Evolutionary conservation across 129 eudicot genomes (phyloP).

Genomic region (Chrysanthemum makinoi): DNA sequence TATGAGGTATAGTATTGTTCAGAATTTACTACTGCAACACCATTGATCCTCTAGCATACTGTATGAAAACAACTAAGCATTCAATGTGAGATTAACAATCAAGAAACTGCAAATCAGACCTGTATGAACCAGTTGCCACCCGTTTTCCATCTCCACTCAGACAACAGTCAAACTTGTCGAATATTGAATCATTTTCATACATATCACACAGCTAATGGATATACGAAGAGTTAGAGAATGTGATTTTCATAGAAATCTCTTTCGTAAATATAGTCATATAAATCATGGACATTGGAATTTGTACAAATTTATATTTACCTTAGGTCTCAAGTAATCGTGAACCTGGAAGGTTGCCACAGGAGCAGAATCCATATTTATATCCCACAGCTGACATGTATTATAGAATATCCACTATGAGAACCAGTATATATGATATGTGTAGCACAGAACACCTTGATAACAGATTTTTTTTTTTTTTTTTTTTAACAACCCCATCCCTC

Average conservation of each 20-base stretch:
- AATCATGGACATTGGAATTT: not conserved
- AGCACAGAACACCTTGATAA: too few species aligned
- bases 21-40: not conserved
- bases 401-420: not conserved
- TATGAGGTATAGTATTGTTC: not conserved
- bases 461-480: too few species aligned
- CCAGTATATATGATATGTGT: not conserved
- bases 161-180: slow-evolving; percentile 8
- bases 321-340: slow-evolving; percentile 9
- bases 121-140: slow-evolving; percentile 8
- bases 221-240: not conserved
- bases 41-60: slow-evolving; percentile 5
- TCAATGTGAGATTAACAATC: not conserved
- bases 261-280: not conserved
- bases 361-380: slow-evolving; percentile 9
- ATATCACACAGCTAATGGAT: not conserved
- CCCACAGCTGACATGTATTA: slow-evolving; percentile 7
- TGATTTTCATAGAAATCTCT: not conserved
- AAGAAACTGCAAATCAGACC: not conserved
- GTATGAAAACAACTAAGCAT: too few species aligned
- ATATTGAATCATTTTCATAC: slow-evolving; percentile 13
- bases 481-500: too few species aligned
- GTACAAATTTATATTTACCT: not conserved
- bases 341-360: slow-evolving; percentile 10
- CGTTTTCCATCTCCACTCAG: not conserved